Base-by-base conservation (phyloP, 164 flowering plant genomes). In the Paratinospora sagittata region DNA sequence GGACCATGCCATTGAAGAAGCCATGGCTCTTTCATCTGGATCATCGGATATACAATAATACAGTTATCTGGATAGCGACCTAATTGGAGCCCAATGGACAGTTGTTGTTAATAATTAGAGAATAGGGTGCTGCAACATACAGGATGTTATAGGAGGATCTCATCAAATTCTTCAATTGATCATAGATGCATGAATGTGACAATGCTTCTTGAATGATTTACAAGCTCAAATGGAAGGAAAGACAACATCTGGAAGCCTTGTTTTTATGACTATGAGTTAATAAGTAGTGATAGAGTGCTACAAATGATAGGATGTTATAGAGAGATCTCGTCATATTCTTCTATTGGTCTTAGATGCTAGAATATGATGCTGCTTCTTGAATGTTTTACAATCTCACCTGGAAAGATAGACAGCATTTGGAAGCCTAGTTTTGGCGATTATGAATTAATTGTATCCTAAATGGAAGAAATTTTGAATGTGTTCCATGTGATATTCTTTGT, bases 1-100 rank as follows among this genome's bases (percentile, higher is more conserved):
- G 62, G 72, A 67, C 3, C 81, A 74, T 10, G 65, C 82, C 21
- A 78, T 85, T 61, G 72, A 82, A 74, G 91, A 86, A 73, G 79
- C 73, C 43, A 45, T 73, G 64, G 68, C 74, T 17, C 17, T 68
- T 71, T 63, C 85, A 24, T 27, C 81, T 26, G 81, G 57, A 67
- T 64, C 79, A 37, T 17, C 65, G 57, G 82, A 66, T 17, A 49
- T 63, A 52, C 81, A 69, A 73, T 73, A 37, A 33, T 65, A 55
- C 4, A 52, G 14, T 52, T 52, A 52, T 52, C 58, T 52, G 58
- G n/a, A 52, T 3, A 19, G n/a, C 3, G 58, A 52, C 58, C n/a
- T 52, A 3, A 19, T 52, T 52, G 58, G 58, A 52, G 58, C 58
- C 16, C 7, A n/a, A 52, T 1, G 27, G 30, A 21, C 33, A 62